A percentile compares a stretch with the other conserved stretches of the same genome.
Conservation (phyloP, 768 basidiomycete genomes). For the Rhizopogon salebrosus region DNA sequence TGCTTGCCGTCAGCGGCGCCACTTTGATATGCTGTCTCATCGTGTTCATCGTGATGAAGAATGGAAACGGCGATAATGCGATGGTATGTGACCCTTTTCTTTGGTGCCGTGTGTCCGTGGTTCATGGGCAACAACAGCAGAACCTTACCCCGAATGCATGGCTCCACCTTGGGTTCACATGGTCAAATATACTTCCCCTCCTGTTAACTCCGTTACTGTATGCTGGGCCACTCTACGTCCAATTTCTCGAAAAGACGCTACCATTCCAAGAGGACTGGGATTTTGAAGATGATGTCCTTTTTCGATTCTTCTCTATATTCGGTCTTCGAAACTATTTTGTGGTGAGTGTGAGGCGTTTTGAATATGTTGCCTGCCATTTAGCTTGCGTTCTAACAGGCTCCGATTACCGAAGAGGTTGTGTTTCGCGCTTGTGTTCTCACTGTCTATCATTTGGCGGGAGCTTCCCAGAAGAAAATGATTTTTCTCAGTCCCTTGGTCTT, state of each 20-base stretch:
- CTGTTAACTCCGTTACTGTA: constrained; percentile 71
- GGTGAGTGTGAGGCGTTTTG: constrained; percentile 24
- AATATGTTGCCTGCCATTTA: not conserved
- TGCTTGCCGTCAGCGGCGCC: constrained; percentile 61
- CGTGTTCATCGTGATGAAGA: constrained; percentile 41
- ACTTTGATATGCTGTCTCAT: constrained; percentile 52
- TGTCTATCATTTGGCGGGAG: constrained; percentile 63
- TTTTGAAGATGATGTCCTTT: constrained; percentile 33
- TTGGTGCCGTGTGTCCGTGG: not conserved
- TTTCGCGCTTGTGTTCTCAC: constrained; percentile 84
- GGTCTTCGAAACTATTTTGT: constrained; percentile 69
- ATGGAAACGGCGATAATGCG: not conserved
- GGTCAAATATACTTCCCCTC: constrained; percentile 38
- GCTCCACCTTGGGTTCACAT: constrained; percentile 36
- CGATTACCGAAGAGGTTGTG: constrained; percentile 88
- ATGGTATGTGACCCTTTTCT: not conserved
- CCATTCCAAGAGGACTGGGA: constrained; percentile 54
- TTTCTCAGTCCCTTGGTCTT: constrained; percentile 83
- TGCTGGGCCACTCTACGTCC: constrained; percentile 69
- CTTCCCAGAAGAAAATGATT: constrained; percentile 54
- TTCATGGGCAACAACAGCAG: not conserved
- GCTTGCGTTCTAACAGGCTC: constrained; percentile 48
- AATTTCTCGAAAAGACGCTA: constrained; percentile 38
- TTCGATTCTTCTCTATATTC: constrained; percentile 42
- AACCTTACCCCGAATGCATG: constrained; percentile 12